phyloP scores from a whole-genome alignment of 805 yeast species.

The Barnettozyma vustinii region DNA sequence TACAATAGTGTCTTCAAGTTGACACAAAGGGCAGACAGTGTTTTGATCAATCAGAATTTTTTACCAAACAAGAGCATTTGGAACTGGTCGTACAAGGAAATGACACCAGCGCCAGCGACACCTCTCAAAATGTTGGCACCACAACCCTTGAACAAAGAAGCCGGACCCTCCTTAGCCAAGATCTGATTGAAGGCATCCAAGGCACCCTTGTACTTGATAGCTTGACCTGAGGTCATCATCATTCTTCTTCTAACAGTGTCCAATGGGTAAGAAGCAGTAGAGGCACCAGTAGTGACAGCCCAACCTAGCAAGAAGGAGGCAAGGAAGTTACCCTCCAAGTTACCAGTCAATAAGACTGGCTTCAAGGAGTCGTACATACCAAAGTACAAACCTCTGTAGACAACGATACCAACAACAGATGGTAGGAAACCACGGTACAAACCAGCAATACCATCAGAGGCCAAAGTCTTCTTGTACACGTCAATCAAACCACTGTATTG shows the following conservation, averaged over 20 bases:
- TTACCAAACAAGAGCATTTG: slow-evolving; percentile 93
- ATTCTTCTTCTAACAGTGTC: slow-evolving; percentile 99
- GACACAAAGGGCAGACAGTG: neutral
- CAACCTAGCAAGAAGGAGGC: slow-evolving; percentile 97
- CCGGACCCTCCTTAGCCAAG: slow-evolving; percentile 92
- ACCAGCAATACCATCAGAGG: slow-evolving; percentile 97
- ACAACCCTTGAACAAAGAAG: slow-evolving; percentile 95
- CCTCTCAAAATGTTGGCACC: slow-evolving; percentile 99
- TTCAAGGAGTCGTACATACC: slow-evolving; percentile 96
- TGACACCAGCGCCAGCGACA: slow-evolving; percentile 99
- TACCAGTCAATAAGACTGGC: slow-evolving; percentile 91
- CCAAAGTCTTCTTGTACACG: slow-evolving; percentile 93
- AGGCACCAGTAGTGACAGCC: slow-evolving; percentile 97
- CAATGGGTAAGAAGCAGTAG: slow-evolving; percentile 98
- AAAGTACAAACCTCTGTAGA: slow-evolving; percentile 98
- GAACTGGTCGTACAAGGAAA: slow-evolving; percentile 95
- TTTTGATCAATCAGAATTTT: slow-evolving; percentile 49
- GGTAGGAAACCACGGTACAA: slow-evolving; percentile 99
- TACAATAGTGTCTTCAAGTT: neutral
- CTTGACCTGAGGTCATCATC: slow-evolving; percentile 99
- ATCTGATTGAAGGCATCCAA: slow-evolving; percentile 87
- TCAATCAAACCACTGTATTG: slow-evolving; percentile 96
- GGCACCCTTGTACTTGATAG: slow-evolving; percentile 93
- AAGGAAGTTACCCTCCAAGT: slow-evolving; percentile 88
- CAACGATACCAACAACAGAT: slow-evolving; percentile 94